These are phyloP conservation scores for Triangularia verruculosa DNA, from an alignment of 2,329 filamentous ascomycete genomes.

Conservation along the genomic window DNA sequence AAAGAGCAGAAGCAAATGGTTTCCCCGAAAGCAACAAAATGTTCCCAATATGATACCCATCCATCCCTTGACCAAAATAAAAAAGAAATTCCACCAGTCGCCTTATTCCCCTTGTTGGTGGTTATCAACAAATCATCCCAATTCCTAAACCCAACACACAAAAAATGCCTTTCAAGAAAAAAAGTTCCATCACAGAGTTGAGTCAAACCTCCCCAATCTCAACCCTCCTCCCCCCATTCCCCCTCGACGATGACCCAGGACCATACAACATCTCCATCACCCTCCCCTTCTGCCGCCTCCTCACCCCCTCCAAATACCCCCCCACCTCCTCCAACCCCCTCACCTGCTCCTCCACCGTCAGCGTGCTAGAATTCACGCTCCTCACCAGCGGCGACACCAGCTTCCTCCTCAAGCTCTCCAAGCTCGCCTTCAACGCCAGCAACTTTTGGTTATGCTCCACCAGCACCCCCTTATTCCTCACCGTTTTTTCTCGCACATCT, in stretches of 20 bases:
- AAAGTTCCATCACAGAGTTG: background rate
- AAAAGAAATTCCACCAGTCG: background rate
- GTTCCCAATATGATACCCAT: background rate
- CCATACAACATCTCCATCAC: conserved; percentile 78
- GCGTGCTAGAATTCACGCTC: conserved; percentile 62
- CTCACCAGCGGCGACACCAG: conserved; percentile 81
- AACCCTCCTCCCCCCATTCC: conserved; percentile 11
- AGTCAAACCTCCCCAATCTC: background rate
- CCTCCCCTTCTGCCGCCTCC: conserved; percentile 78
- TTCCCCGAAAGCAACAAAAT: background rate
- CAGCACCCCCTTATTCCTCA: conserved; percentile 82
- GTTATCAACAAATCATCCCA: background rate
- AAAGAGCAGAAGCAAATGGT: background rate
- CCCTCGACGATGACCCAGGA: conserved; percentile 31
- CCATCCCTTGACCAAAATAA: background rate
- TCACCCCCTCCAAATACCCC: conserved; percentile 69
- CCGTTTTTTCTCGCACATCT: conserved; percentile 76
- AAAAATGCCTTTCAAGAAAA: conserved; percentile 1
- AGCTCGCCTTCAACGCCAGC: conserved; percentile 76
- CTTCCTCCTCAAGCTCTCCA: conserved; percentile 80
- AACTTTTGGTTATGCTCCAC: conserved; percentile 84
- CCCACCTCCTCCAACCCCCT: conserved; percentile 77
- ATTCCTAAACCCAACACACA: background rate
- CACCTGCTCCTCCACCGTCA: conserved; percentile 83
- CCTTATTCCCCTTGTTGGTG: background rate